Evolutionary conservation across 2,329 filamentous ascomycete genomes (phyloP), one percentile per base, ranked within the genome.

Genomic region (Claviceps arundinis): DNA sequence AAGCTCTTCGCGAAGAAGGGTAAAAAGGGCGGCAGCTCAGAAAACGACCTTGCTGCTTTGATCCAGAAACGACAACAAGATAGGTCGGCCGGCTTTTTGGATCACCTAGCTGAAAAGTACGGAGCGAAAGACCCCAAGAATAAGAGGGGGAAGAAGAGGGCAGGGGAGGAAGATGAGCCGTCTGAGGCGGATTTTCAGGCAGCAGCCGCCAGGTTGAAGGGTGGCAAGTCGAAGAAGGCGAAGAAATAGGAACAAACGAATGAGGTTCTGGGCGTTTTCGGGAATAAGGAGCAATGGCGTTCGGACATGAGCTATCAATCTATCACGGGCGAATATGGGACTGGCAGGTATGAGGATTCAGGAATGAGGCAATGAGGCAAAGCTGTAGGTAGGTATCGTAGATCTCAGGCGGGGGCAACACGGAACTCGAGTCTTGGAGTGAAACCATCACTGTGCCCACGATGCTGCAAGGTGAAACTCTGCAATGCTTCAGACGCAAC

Each of bases 101-200:
- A 87, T 56, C 72, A 78, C 48, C 68, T 95, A 48, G 87, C 87
- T 53, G 85, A 82, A 48, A 94, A 91, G 69, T 94, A 94, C 64
- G 70, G 73, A 30, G 70, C 73, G 7, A 63, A 63, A 14, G 62
- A 61, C 48, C 60, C 62, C 50, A 71, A 73, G 55, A 58, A 64
- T 0, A 74, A 73, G 66, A 81, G 76, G 61, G 73, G 72, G 11
- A 80, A 78, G 62, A 72, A 75, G 57, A 70, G 67, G 26, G 65
- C 62, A 0, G 73, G 78, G 1, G 84, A 89, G 59, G 83, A 86
- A 55, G 76, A 80, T 2, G 53, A 55, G 61, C 76, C 78, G 1
- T 76, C 76, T 0, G 80, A 84, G 56, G 78, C 81, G 58, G 78
- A 75, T 0, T 82, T 83, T 52, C 74, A 80, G 54, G 75, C 74